phyloP scores from a whole-genome alignment of 2,329 filamentous ascomycete genomes.

The Aspergillus sp. region DNA sequence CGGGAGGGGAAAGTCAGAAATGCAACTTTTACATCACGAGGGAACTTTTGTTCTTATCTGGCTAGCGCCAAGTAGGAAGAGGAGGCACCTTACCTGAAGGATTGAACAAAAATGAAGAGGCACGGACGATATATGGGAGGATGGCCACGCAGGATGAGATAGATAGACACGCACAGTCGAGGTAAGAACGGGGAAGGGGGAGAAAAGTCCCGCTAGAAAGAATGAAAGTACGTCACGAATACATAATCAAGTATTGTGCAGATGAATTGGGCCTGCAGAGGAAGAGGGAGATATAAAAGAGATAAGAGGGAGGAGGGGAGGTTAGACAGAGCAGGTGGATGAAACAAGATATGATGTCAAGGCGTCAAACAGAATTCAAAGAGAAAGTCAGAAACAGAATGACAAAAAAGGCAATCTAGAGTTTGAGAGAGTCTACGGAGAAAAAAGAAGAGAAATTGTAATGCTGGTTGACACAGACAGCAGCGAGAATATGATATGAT shows the following conservation, averaged over 20 bases:
- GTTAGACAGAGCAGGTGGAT: not conserved
- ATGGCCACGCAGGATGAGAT: not conserved
- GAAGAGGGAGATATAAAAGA: not conserved
- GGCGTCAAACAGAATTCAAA: too few relatives aligned
- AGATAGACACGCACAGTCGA: not conserved
- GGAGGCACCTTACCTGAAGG: not conserved
- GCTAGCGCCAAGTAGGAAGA: not conserved
- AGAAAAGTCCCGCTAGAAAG: slow-evolving; percentile 17
- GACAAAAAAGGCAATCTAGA: not conserved
- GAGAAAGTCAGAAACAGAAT: not conserved
- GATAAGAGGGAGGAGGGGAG: not conserved
- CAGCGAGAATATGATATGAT: too few relatives aligned
- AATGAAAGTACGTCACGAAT: slow-evolving; percentile 23
- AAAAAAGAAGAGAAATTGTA: not conserved
- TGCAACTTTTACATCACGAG: too few relatives aligned
- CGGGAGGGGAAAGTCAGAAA: not conserved
- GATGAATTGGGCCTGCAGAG: slow-evolving; percentile 1
- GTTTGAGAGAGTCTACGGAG: not conserved
- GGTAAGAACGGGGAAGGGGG: slow-evolving; percentile 5
- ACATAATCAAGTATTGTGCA: slow-evolving; percentile 15
- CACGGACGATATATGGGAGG: slow-evolving; percentile 8
- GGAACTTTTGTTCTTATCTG: not conserved
- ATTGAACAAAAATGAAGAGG: slow-evolving; percentile 3
- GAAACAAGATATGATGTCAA: too few relatives aligned
- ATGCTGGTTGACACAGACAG: too few relatives aligned